Conservation (phyloP, 306 rosid species). For the Cucumis hystrix region DNA sequence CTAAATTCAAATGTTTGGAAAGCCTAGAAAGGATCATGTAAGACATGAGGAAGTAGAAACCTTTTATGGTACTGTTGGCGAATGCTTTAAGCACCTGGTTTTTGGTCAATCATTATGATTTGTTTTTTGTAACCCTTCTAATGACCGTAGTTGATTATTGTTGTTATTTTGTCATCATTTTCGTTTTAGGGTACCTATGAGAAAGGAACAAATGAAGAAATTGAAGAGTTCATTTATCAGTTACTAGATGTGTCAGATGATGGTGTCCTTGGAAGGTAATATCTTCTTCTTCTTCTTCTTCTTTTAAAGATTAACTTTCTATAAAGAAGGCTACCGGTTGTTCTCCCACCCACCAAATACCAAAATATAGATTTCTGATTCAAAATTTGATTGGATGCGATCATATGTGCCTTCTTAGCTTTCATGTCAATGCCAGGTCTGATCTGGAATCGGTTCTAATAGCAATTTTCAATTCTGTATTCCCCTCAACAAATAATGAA, state of each 20-base stretch:
- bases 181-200: slow-evolving; percentile 59
- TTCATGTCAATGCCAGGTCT: slow-evolving; percentile 44
- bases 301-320: background rate
- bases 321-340: background rate
- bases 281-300: background rate
- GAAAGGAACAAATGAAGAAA: slow-evolving; percentile 72
- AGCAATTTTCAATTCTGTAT: slow-evolving; percentile 34
- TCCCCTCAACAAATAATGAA: slow-evolving; percentile 28
- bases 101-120: background rate
- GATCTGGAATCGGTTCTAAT: slow-evolving; percentile 59
- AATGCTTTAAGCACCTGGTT: background rate
- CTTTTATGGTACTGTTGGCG: background rate
- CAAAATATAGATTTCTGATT: background rate
- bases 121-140: background rate
- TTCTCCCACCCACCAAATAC: background rate
- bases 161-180: background rate
- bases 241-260: slow-evolving; percentile 41
- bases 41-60: background rate
- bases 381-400: background rate
- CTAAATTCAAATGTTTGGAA: background rate
- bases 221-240: slow-evolving; percentile 61
- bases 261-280: slow-evolving; percentile 41
- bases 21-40: background rate
- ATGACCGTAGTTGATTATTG: background rate
- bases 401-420: background rate